phyloP scores from a whole-genome alignment of 1,284 basidiomycete species.

The Gymnopus androsaceus region DNA sequence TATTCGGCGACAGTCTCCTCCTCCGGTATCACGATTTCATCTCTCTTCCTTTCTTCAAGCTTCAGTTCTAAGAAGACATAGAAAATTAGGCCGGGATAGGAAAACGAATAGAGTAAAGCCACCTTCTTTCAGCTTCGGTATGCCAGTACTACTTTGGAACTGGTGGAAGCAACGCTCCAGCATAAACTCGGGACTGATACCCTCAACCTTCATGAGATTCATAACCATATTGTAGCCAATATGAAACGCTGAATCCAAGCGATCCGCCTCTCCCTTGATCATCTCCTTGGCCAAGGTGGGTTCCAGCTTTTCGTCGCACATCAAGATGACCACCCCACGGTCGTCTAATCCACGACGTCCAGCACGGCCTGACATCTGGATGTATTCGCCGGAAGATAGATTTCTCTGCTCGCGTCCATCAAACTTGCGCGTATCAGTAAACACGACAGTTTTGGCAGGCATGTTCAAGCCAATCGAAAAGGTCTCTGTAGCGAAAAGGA shows the following conservation, averaged over 20 bases:
- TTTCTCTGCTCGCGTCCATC: constrained; percentile 95
- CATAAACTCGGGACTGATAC: constrained; percentile 98
- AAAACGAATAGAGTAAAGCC: constrained; percentile 13
- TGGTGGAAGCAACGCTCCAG: constrained; percentile 97
- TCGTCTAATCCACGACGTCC: constrained; percentile 97
- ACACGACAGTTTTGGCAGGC: constrained; percentile 99
- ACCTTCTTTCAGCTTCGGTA: constrained; percentile 89
- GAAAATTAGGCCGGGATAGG: constrained; percentile 2
- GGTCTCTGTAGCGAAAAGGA: constrained; percentile 98
- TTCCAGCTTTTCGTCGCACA: constrained; percentile 98
- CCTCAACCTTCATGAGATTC: constrained; percentile 98
- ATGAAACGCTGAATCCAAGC: constrained; percentile 97
- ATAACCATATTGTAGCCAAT: constrained; percentile 99
- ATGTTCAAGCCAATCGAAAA: constrained; percentile 99
- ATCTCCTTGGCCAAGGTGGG: constrained; percentile 91
- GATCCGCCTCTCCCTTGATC: constrained; percentile 98
- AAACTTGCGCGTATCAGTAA: constrained; percentile 94
- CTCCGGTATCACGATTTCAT: constrained; percentile 74
- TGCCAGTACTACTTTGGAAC: constrained; percentile 91
- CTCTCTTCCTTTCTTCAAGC: constrained; percentile 71
- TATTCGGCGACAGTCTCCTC: constrained; percentile 88
- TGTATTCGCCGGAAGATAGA: constrained; percentile 90
- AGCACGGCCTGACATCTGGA: constrained; percentile 98
- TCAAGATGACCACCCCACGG: constrained; percentile 99
- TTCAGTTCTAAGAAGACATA: constrained; percentile 61